Conservation (phyloP, 805 yeast species). For the Crinitomyces ghanaensis region DNA sequence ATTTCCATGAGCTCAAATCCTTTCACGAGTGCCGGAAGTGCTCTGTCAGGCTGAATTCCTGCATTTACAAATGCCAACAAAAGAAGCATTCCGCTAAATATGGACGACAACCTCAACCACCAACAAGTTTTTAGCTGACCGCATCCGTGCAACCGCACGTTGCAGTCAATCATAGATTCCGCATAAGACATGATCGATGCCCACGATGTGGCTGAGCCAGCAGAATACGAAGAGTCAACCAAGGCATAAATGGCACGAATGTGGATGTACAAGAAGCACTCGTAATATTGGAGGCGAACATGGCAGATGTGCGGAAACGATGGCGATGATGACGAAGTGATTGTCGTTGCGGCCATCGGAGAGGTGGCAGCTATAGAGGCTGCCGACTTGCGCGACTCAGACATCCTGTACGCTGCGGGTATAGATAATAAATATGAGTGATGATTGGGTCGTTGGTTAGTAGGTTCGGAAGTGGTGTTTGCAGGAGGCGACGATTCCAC, state of each 20-base stretch:
- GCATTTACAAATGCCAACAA: slow-evolving; percentile 34
- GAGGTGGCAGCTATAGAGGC: no score
- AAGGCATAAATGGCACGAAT: slow-evolving; percentile 9
- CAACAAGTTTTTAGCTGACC: slow-evolving; percentile 26
- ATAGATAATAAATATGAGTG: no score
- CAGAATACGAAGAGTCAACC: slow-evolving; percentile 8
- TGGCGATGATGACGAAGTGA: no score
- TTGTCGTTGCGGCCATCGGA: no score
- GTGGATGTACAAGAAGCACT: slow-evolving; percentile 7
- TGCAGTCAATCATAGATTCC: slow-evolving; percentile 7
- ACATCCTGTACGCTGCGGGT: no score
- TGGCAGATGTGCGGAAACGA: slow-evolving; percentile 14
- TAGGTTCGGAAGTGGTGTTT: no score
- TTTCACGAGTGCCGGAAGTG: slow-evolving; percentile 9
- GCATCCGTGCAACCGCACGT: slow-evolving; percentile 6
- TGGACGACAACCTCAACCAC: slow-evolving; percentile 37
- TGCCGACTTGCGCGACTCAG: no score
- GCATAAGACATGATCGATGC: slow-evolving; percentile 4
- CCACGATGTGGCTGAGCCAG: slow-evolving; percentile 4
- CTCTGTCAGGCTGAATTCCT: slow-evolving; percentile 24
- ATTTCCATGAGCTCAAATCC: slow-evolving; percentile 13
- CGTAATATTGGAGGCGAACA: slow-evolving; percentile 14
- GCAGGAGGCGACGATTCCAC: no score
- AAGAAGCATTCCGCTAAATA: slow-evolving; percentile 28
- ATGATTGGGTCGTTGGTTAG: no score